Evolutionary conservation across 2,329 filamentous ascomycete genomes (phyloP).

Genomic region (Aspergillus brasiliensis): DNA sequence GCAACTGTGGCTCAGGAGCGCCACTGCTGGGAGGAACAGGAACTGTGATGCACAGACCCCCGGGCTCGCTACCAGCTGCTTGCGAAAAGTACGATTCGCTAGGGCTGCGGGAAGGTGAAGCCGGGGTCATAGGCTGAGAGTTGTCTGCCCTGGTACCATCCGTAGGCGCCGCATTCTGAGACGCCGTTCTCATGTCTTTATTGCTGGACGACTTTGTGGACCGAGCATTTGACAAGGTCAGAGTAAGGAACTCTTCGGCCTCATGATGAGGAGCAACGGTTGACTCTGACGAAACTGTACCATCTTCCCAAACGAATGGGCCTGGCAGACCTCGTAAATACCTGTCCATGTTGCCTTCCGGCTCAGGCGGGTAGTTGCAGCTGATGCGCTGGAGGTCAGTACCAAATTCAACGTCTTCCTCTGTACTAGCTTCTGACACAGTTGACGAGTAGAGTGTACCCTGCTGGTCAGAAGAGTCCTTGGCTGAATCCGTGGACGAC

Average conservation of each 20-base stretch:
- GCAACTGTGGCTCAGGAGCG: background rate
- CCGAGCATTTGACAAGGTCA: background rate
- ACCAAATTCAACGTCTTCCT: constrained; percentile 32
- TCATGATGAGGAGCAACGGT: background rate
- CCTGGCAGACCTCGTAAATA: constrained; percentile 7
- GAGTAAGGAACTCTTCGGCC: background rate
- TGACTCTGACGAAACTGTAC: background rate
- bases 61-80: background rate
- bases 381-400: constrained; percentile 28
- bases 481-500: constrained; percentile 23
- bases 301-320: constrained; percentile 10
- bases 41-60: background rate
- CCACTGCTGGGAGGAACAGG: background rate
- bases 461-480: constrained; percentile 19
- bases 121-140: background rate
- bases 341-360: constrained; percentile 10
- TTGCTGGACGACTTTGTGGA: background rate
- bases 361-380: constrained; percentile 19
- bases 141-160: background rate
- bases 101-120: background rate
- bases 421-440: constrained; percentile 33
- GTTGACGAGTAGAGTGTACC: constrained; percentile 20
- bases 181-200: background rate
- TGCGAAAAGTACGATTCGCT: background rate
- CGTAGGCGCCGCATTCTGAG: background rate